These are phyloP conservation scores for Colletotrichum sp. DNA, from an alignment of 2,329 filamentous ascomycete genomes.

Conservation along the genomic window DNA sequence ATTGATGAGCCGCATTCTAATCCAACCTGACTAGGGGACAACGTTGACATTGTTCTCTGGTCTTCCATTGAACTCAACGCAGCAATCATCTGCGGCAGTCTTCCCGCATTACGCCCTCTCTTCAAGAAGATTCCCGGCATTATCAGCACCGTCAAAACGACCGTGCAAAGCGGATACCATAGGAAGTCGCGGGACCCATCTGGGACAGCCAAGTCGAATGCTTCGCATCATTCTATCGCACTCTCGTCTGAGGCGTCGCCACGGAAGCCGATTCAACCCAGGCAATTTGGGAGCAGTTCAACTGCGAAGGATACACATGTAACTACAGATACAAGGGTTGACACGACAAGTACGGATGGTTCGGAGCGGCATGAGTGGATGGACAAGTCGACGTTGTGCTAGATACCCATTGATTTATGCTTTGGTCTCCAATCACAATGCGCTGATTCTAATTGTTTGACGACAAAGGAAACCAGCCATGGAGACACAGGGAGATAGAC, in stretches of 20 bases:
- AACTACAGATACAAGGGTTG: not conserved
- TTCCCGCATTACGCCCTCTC: conserved; percentile 44
- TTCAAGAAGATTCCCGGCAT: not conserved
- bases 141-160: not conserved
- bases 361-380: conserved; percentile 46
- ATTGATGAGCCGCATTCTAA: not conserved
- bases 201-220: not conserved
- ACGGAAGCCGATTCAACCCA: not conserved
- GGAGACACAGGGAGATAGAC: too few relatives aligned
- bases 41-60: conserved; percentile 35
- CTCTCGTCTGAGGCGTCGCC: not conserved
- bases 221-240: not conserved
- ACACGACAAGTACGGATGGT: not conserved
- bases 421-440: not conserved
- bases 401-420: not conserved
- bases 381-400: not conserved
- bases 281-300: not conserved
- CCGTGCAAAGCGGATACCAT: not conserved
- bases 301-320: not conserved
- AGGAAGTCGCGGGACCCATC: not conserved
- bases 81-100: conserved; percentile 48
- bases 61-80: conserved; percentile 33
- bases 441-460: accelerated
- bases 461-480: accelerated
- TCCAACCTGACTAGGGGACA: conserved; percentile 11